These are phyloP conservation scores for Sporobolomyces pararoseus DNA, from an alignment of 768 basidiomycete species.

Conservation along the genomic window DNA sequence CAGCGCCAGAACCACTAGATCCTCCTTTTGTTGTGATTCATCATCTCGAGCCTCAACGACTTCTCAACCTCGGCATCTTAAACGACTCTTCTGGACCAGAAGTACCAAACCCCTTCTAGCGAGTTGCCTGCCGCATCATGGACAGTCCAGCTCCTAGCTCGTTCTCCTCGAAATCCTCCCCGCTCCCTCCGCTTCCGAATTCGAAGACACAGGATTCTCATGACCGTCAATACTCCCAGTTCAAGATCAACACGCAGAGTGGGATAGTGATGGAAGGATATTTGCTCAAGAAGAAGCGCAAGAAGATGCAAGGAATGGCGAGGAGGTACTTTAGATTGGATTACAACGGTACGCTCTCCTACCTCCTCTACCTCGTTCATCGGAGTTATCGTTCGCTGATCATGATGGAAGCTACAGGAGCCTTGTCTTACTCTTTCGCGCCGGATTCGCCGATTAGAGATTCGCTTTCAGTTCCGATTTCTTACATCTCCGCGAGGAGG, in stretches of 20 bases:
- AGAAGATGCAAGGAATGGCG: conserved; percentile 38
- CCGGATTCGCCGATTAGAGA: conserved; percentile 36
- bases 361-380: background rate
- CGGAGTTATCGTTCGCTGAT: background rate
- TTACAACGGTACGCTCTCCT: background rate
- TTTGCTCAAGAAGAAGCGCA: conserved; percentile 40
- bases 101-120: background rate
- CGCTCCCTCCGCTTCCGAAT: conserved; percentile 15
- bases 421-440: conserved; percentile 39
- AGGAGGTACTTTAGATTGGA: conserved; percentile 27
- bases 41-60: background rate
- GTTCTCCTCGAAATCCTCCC: conserved; percentile 10
- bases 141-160: background rate
- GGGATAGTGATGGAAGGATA: conserved; percentile 34
- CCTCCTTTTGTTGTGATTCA: too few species aligned
- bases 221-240: background rate
- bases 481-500: conserved; percentile 33
- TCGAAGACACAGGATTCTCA: background rate
- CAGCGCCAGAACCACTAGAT: too few species aligned
- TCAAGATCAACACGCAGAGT: conserved; percentile 2
- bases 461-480: conserved; percentile 28
- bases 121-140: background rate
- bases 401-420: background rate
- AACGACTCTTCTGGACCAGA: too few species aligned
- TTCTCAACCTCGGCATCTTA: background rate